These are phyloP conservation scores for Solanum paucissectum DNA, from an alignment of 257 asterid species.

Conservation along the genomic window DNA sequence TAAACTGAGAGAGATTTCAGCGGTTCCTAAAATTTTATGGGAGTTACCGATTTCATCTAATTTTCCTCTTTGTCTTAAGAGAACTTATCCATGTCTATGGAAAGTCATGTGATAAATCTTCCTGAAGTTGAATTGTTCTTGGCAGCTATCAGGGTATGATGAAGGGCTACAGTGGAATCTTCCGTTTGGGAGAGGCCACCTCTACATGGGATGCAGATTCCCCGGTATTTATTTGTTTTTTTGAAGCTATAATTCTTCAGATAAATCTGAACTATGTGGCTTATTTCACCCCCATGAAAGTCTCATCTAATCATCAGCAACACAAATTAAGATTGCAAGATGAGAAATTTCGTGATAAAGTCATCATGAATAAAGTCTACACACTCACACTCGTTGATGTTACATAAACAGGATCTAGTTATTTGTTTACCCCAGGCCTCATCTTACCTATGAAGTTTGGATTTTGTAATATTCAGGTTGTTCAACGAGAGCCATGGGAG, in stretches of 20 bases:
- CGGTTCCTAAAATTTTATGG: not conserved
- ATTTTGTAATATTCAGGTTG: slow-evolving; percentile 36
- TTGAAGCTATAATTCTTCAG: not conserved
- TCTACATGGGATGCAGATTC: slow-evolving; percentile 99
- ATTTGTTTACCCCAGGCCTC: not conserved
- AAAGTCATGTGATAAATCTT: not conserved
- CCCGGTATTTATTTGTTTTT: slow-evolving; percentile 46
- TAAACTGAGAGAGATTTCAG: not conserved
- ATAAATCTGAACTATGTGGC: not conserved
- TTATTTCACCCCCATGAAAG: not conserved
- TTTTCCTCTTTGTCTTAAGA: not conserved
- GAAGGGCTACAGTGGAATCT: slow-evolving; percentile 92
- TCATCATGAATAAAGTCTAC: not conserved
- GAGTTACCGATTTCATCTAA: not conserved
- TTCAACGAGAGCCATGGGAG: slow-evolving; percentile 94
- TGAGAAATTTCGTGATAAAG: not conserved
- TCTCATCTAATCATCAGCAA: not conserved
- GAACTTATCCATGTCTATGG: not conserved
- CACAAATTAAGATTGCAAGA: not conserved
- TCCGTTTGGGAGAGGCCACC: slow-evolving; percentile 96
- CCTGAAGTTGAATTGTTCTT: slow-evolving; percentile 4
- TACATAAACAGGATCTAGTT: not conserved
- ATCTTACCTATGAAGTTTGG: not conserved
- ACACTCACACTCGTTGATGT: not conserved
- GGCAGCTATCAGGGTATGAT: slow-evolving; percentile 92